Percentiles rank a stretch among this genome's conserved stretches.
phyloP scores from a whole-genome alignment of 1,284 basidiomycete genomes.

The Cryptococcus deneoformans region DNA sequence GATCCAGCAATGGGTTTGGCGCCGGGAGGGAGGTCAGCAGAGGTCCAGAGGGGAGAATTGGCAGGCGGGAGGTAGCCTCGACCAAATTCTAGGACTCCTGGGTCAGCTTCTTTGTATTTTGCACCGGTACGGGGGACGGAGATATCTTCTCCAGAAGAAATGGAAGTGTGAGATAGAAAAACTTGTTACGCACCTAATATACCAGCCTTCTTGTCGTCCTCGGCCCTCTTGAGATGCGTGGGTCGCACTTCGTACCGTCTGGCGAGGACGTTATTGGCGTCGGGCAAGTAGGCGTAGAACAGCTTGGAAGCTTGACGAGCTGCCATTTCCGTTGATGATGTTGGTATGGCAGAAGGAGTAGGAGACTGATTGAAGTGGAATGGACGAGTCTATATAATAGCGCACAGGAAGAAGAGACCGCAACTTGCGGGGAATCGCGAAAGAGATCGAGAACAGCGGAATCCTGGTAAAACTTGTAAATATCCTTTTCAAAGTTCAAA shows the following conservation, averaged over 20 bases:
- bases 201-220: conserved; percentile 24
- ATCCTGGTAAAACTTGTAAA: too few relatives aligned
- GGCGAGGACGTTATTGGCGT: conserved; percentile 26
- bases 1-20: conserved; percentile 36
- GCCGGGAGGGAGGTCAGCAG: conserved; percentile 8
- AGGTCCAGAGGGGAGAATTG: conserved; percentile 14
- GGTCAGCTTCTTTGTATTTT: background rate
- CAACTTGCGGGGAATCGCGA: too few relatives aligned
- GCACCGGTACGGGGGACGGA: too few relatives aligned
- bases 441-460: too few relatives aligned
- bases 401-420: background rate
- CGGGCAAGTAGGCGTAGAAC: conserved; percentile 44
- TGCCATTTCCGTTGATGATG: background rate
- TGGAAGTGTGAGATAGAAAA: background rate
- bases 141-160: too few relatives aligned
- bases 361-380: background rate
- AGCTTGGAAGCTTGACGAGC: conserved; percentile 8
- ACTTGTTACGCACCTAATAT: conserved; percentile 5
- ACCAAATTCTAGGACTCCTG: conserved; percentile 26
- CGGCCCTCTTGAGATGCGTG: conserved; percentile 32
- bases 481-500: too few relatives aligned
- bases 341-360: background rate
- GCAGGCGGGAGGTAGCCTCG: conserved; percentile 30
- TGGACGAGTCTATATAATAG: background rate
- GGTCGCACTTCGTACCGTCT: conserved; percentile 33